Base-by-base conservation (phyloP, 805 yeast species). In the Blastobotrys attinorum region DNA sequence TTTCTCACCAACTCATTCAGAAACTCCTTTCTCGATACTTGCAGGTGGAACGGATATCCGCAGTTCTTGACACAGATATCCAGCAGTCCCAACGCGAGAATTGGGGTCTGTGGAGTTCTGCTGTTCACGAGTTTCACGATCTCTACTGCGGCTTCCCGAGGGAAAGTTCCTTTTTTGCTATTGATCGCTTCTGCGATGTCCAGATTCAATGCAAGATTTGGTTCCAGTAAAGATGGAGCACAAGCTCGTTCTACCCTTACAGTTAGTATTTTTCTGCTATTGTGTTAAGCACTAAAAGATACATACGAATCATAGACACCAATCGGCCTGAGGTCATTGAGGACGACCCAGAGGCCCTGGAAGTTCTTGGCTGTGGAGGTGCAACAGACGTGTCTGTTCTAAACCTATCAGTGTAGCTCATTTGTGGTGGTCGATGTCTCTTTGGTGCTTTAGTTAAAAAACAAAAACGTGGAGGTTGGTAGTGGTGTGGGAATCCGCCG, bases 11-110 rank as follows among this genome's bases (percentile, higher is more conserved):
- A 73, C 59, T 87, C 96, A 61, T 92, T 92, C 57, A 92, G 71
- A 55, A 92, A 92, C 61, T 90, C 97, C 64, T 92, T 89, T 47
- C 97, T 76, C 3, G 96, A 84, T 42, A 92, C 86, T 65, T 92
- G 98, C 39, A 92, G 71, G 53, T 92, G 98, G 66, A 92, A 78
- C 5, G 98, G 97, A 62, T 90, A 92, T 3, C 97, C 98, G 67
- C 99, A 92, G 68, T 92, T 92, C 66, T 92, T 92, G 42, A 92
- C 98, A 54, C 92, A 69, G 43, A 86, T 86, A 60, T 92, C 99
- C 48, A 92, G 73, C 40, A 76, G 57, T 31, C 58, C 76, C 51
- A 92, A 65, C 7, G 97, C 96, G 58, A 89, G 79, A 44, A 83
- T 78, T 3, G 89, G 77, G 27, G 88, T 83, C 57, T 85, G 94